These are phyloP conservation scores for Thinopyrum obtusiflorum DNA, from an alignment of 202 grass and related monocot species.

Conservation along the genomic window DNA sequence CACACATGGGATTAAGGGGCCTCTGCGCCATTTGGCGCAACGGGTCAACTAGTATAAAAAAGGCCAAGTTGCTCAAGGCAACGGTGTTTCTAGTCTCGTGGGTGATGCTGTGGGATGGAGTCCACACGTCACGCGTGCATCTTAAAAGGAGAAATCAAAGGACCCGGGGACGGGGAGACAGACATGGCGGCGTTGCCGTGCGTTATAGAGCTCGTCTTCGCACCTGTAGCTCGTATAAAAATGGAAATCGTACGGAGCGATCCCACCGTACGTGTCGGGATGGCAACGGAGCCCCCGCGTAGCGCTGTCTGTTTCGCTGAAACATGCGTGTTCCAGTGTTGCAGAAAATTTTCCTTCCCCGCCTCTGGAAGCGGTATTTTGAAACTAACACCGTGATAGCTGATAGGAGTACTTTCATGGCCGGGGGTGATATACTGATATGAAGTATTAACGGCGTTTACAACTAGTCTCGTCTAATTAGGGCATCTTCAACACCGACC, in stretches of 20 bases:
- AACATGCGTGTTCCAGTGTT: background rate
- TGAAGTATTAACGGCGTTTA: too few relatives aligned
- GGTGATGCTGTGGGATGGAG: conserved; percentile 5
- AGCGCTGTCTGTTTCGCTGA: background rate
- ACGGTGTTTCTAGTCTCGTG: background rate
- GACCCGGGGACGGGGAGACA: background rate
- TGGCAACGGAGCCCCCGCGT: background rate
- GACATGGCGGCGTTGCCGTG: background rate
- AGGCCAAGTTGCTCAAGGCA: background rate
- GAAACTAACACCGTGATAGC: too few relatives aligned
- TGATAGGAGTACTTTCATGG: too few relatives aligned
- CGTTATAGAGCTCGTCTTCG: background rate
- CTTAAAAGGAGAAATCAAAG: conserved; percentile 4
- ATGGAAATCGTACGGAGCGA: background rate
- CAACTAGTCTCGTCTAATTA: too few relatives aligned
- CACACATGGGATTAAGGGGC: too few relatives aligned
- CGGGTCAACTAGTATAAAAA: background rate
- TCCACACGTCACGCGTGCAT: background rate
- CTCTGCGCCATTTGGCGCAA: too few relatives aligned
- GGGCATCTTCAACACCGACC: too few relatives aligned
- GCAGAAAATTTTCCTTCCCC: background rate
- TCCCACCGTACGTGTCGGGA: background rate
- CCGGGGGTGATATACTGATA: too few relatives aligned
- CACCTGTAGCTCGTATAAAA: background rate
- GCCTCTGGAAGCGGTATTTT: background rate